phyloP scores from a whole-genome alignment of 148 eudicot genomes.

The Limonium bicolor region DNA sequence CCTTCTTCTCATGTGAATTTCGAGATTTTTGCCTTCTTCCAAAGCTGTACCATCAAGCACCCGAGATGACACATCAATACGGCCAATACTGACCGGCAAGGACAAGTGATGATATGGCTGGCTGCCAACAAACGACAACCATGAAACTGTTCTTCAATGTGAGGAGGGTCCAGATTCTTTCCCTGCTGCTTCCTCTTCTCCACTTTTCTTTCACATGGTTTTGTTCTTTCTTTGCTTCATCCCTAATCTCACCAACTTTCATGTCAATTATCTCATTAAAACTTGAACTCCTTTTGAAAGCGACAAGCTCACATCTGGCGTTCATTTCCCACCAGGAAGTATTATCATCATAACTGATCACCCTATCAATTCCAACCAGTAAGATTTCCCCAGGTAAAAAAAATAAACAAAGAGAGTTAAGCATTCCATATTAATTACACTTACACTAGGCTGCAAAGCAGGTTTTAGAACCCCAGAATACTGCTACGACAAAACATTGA shows the following conservation, averaged over 20 bases:
- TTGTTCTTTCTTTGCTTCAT: constrained; percentile 1
- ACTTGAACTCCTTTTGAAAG: neutral
- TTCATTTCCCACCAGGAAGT: neutral
- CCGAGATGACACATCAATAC: constrained; percentile 5
- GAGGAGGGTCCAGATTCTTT: neutral
- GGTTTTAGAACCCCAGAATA: too few species aligned
- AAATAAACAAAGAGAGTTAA: neutral
- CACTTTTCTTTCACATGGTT: constrained; percentile 2
- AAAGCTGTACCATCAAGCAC: too few species aligned
- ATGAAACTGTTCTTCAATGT: constrained; percentile 4
- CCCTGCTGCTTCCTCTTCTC: constrained; percentile 5
- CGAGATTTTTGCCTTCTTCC: too few species aligned
- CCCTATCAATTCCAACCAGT: neutral
- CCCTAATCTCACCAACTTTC: constrained; percentile 2
- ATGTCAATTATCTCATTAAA: neutral
- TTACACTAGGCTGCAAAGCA: too few species aligned
- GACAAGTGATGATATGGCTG: constrained; percentile 6
- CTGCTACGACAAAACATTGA: too few species aligned
- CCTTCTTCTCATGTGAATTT: too few species aligned
- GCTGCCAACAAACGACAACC: constrained; percentile 3
- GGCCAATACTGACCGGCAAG: constrained; percentile 6
- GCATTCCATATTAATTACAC: too few species aligned
- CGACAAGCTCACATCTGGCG: too few species aligned
- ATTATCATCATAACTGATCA: neutral
- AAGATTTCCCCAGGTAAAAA: too few species aligned